Base-by-base conservation (phyloP, 148 eudicot genomes). In the Camellia japonica region DNA sequence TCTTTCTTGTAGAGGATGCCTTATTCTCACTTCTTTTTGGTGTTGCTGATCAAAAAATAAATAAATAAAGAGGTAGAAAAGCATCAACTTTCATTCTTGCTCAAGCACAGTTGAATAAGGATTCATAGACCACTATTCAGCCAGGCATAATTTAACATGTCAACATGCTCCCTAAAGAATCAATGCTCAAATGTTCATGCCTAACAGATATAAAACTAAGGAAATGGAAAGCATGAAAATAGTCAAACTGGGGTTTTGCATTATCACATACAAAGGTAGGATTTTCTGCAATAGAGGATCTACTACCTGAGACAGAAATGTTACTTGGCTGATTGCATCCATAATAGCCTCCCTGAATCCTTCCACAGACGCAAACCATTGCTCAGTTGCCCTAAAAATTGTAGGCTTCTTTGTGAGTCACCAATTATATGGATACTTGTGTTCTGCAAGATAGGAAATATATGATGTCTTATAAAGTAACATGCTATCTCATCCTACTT, bases 391-490 rank as follows among this genome's bases (percentile, higher is more conserved):
- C 85, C 98, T 90, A 84, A 95, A 95, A 78, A 95, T 95, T 42
- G 98, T 95, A 44, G 98, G 98, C 81, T 91, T 90, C 86, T 97
- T 97, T 72, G 99, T 92, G 38, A 1, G 1, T 78, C 99, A 88
- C 99, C 99, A 97, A 86, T 97, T 98, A 92, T 97, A 97, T 51
- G 99, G 99, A 82, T 97, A 97, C 86, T 97, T 97, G 88, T 97
- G 99, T 76, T 84, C 95, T 91, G 87, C 83, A 87, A 43, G 20
- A 79, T 44, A 73, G 49, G 76, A 63, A 81, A 68, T 64, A 46
- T 58, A 43, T 54, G 68, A 23, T 46, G 84, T 46, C 18, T 19
- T n/a, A 3, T 61, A 19, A 61, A 46, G n/a, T 42, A 80, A 9
- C 74, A 76, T 14, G 70, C 54, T 23, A 76, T 16, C 51, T 41